Evolutionary conservation across 2,329 filamentous ascomycete species (phyloP), one percentile per base, ranked within the genome.

Genomic region (Neoarthrinium moseri): DNA sequence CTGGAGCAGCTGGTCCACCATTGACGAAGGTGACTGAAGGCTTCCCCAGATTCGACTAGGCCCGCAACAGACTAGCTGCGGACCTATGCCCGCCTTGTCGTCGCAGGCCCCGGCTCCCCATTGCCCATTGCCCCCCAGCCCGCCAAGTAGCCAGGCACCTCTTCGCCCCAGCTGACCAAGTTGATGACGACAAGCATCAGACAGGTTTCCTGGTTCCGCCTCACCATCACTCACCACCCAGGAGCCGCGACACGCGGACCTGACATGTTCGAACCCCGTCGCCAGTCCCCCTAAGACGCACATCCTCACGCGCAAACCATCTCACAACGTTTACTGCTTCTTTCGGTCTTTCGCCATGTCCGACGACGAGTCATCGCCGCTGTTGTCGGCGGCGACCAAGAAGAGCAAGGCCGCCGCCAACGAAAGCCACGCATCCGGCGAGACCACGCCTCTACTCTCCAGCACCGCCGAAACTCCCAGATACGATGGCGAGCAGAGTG

Each of bases 401-500:
- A 63, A 58, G 26, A 54, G 56, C 35, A 62, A 58, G 39, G 37
- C 37, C 22, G 36, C 34, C 5, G 61, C 51, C 17, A 52, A 24
- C 42, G 61, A 53, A 49, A 44, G 29, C 15, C 41, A 59, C 15
- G 55, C 55, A 1, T 52, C 62, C 4, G 42, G 47, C 32, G 78
- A 82, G 54, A 68, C 72, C n/a, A 75, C 77, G n/a, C 77, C 78
- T 15, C 69, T 82, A 12, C 69, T 82, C 1, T 64, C 67, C 5
- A 61, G 63, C 47, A 60, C 66, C 17, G 59, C 64, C 38, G 57
- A 58, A 21, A 64, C 62, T 12, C 62, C 64, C 13, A 64, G 63
- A 41, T 71, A 73, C 54, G 66, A 72, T 50, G 68, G 66, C 40
- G 61, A 68, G 13, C 56, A 60, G 21, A 58, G 62, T 43, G 62